phyloP scores from a whole-genome alignment of 116 monocot species.

The Posidonia oceanica region DNA sequence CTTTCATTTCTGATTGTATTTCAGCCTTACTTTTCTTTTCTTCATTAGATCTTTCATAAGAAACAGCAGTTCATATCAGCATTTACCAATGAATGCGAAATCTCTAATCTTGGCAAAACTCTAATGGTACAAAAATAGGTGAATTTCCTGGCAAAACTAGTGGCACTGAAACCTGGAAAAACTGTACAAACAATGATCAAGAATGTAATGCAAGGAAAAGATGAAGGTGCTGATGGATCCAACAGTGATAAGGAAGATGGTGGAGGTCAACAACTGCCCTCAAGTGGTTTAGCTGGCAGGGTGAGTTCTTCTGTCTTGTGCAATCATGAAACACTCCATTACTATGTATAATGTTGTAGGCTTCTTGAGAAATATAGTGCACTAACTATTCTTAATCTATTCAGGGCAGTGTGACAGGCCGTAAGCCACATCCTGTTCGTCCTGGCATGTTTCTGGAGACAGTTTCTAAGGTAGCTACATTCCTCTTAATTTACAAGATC shows the following conservation, averaged over 20 bases:
- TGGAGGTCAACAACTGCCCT: conserved; percentile 3
- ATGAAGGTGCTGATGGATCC: conserved; percentile 68
- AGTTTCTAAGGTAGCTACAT: conserved; percentile 71
- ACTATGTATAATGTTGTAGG: background rate
- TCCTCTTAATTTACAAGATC: background rate
- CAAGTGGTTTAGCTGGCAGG: conserved; percentile 64
- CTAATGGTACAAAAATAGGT: conserved; percentile 31
- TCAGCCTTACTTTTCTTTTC: too few species aligned
- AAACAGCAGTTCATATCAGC: too few species aligned
- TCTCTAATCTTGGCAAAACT: background rate
- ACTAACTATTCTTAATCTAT: background rate
- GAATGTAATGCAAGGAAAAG: conserved; percentile 81
- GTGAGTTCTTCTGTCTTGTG: conserved; percentile 21
- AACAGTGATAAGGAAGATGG: conserved; percentile 19
- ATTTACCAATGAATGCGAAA: too few species aligned
- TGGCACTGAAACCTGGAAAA: conserved; percentile 71
- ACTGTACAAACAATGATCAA: conserved; percentile 57
- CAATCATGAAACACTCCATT: background rate
- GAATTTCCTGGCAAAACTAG: conserved; percentile 87
- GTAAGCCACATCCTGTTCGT: conserved; percentile 71
- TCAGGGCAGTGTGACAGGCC: conserved; percentile 77
- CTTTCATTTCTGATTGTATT: too few species aligned
- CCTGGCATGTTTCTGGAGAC: conserved; percentile 99
- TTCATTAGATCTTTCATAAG: too few species aligned
- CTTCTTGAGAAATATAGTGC: background rate